A percentile compares a stretch with the other conserved stretches of the same genome.
These are phyloP conservation scores for Geopyxis carbonaria DNA, from an alignment of 495 filamentous ascomycete species.

Conservation along the genomic window DNA sequence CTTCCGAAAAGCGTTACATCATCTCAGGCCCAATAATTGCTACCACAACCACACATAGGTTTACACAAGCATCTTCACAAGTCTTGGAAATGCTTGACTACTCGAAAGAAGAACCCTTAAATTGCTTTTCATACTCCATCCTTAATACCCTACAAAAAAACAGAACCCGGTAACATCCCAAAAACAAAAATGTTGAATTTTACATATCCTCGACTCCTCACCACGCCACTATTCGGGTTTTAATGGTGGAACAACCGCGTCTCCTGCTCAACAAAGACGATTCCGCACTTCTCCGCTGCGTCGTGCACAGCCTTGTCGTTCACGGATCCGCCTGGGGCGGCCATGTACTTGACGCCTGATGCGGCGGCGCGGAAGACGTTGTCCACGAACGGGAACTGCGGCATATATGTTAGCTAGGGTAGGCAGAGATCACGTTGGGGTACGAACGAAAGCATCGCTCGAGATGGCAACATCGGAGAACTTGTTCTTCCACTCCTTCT, in stretches of 20 bases:
- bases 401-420: slow-evolving; percentile 3
- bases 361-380: slow-evolving; percentile 81
- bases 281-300: slow-evolving; percentile 82
- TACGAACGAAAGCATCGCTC: slow-evolving; percentile 82
- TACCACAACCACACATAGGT: too few species aligned
- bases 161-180: too few species aligned
- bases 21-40: too few species aligned
- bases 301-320: slow-evolving; percentile 78
- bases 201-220: too few species aligned
- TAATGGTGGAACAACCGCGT: slow-evolving; percentile 83
- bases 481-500: slow-evolving; percentile 63
- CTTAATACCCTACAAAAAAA: too few species aligned
- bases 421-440: background rate
- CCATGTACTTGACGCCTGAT: slow-evolving; percentile 88
- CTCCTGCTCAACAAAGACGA: slow-evolving; percentile 79
- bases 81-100: too few species aligned
- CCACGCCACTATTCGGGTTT: background rate
- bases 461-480: slow-evolving; percentile 68
- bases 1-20: too few species aligned
- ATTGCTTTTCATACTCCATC: too few species aligned
- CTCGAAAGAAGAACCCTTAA: too few species aligned
- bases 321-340: slow-evolving; percentile 81
- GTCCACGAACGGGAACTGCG: slow-evolving; percentile 89
- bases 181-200: too few species aligned
- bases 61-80: too few species aligned